phyloP scores from a whole-genome alignment of 163 green algal genomes.

The Volvox carteri region DNA sequence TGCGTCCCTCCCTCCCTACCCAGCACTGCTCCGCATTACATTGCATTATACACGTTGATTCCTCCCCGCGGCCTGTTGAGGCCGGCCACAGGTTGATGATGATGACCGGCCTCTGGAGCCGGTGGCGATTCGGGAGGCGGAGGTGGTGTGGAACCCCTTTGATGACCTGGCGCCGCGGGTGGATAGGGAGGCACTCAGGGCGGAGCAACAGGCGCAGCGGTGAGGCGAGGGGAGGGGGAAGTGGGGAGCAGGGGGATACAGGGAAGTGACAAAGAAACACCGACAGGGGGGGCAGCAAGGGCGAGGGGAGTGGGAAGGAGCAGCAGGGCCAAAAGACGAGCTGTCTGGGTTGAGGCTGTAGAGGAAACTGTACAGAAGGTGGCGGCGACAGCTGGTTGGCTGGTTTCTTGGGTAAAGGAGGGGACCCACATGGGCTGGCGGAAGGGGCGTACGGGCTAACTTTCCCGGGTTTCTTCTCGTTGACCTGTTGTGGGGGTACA shows the following conservation, averaged over 20 bases:
- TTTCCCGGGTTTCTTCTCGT: too few species aligned
- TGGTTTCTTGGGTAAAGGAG: too few species aligned
- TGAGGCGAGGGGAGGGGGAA: neutral
- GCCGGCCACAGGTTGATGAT: conserved; percentile 42
- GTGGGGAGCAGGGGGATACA: neutral
- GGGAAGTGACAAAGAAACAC: neutral
- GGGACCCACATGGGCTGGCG: too few species aligned
- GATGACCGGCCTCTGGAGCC: conserved; percentile 78
- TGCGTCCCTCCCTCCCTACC: neutral
- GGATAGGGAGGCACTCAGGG: conserved; percentile 38
- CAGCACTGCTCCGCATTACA: too few species aligned
- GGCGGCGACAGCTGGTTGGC: too few species aligned
- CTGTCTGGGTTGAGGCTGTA: too few species aligned
- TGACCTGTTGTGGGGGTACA: too few species aligned
- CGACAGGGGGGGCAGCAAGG: neutral
- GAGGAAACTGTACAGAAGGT: too few species aligned
- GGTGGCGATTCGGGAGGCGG: conserved; percentile 71
- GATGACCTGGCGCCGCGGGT: conserved; percentile 92
- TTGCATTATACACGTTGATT: neutral
- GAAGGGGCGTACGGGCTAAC: too few species aligned
- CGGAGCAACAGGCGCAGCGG: conserved; percentile 17
- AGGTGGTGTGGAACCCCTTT: conserved; percentile 98
- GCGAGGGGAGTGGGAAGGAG: neutral
- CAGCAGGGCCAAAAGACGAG: too few species aligned
- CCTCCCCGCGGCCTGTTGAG: neutral